These are phyloP conservation scores for Solanum ossicruentum DNA, from an alignment of 257 asterid genomes.

Conservation along the genomic window DNA sequence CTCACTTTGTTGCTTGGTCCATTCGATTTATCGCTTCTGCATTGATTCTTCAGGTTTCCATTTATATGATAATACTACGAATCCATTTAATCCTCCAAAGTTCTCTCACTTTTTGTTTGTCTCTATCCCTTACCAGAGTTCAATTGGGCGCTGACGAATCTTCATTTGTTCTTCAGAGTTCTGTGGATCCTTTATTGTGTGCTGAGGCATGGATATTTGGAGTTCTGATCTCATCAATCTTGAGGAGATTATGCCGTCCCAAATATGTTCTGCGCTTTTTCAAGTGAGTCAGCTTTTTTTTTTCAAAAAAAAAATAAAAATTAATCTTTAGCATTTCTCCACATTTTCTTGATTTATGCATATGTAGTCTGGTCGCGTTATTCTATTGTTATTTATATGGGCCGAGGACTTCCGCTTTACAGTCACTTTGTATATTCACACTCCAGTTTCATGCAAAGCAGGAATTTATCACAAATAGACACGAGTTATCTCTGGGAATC, in stretches of 20 bases:
- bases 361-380: not conserved
- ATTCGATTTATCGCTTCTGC: slow-evolving; percentile 59
- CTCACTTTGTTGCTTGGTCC: slow-evolving; percentile 70
- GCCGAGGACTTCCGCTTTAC: not conserved
- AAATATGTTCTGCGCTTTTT: slow-evolving; percentile 32
- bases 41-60: slow-evolving; percentile 73
- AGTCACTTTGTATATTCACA: not conserved
- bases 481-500: slow-evolving; percentile 11
- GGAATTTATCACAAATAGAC: slow-evolving; percentile 30
- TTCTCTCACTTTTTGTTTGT: not conserved
- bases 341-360: not conserved
- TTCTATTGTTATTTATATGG: not conserved
- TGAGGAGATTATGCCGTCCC: slow-evolving; percentile 28
- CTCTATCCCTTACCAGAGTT: not conserved
- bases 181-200: slow-evolving; percentile 60
- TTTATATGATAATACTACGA: not conserved
- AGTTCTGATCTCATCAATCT: slow-evolving; percentile 31
- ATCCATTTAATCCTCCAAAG: not conserved
- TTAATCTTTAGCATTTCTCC: not conserved
- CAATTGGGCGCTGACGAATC: not conserved
- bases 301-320: not conserved
- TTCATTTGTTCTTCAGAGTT: slow-evolving; percentile 43
- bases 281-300: slow-evolving; percentile 35
- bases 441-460: slow-evolving; percentile 15
- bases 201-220: slow-evolving; percentile 55